Base-by-base conservation (phyloP, 148 eudicot genomes). In the Vaccinium myrtillus region DNA sequence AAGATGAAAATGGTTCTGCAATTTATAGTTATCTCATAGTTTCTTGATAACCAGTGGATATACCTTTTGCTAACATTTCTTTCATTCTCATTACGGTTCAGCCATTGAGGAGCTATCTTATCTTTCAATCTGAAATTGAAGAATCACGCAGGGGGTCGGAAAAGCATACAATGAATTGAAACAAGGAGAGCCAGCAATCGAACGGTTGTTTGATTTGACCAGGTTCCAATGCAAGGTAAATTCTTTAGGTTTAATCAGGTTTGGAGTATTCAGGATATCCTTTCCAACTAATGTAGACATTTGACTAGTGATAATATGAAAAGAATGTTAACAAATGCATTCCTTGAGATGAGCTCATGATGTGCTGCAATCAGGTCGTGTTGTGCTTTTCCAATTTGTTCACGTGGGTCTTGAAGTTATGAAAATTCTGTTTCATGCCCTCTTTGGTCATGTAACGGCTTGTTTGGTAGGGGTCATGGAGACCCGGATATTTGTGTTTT, bases 121-220 rank as follows among this genome's bases (percentile, higher is more conserved):
- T 85, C 49, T 83, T 75, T 79, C 83, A 51, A 61, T 87, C 90
- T 89, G 85, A 92, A 86, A 58, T 78, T 83, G 77, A 84, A 75
- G 87, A 86, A 88, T 90, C 75, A 89, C 76, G 90, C 93, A 97
- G 99, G 96, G 84, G 87, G 91, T 94, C 58, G 99, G 99, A 80
- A 97, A 97, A 92, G 98, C 99, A 49, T 95, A 94, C 89, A 97
- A 95, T 83, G 99, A 97, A 87, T 86, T 90, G 83, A 97, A 97
- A 91, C 96, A 97, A 92, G 99, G 99, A 88, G 95, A 95, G 86
- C 98, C 99, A 21, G 98, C 98, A 79, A 91, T 97, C 73, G 93
- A 95, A 83, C 97, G 98, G 65, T 92, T 97, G 91, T 93, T 95
- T 90, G 90, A 90, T 73, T 93, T 97, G 83, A 90, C 95, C 83